Base-by-base conservation (phyloP, 805 yeast genomes). In the Zygoascus ofunaensis region DNA sequence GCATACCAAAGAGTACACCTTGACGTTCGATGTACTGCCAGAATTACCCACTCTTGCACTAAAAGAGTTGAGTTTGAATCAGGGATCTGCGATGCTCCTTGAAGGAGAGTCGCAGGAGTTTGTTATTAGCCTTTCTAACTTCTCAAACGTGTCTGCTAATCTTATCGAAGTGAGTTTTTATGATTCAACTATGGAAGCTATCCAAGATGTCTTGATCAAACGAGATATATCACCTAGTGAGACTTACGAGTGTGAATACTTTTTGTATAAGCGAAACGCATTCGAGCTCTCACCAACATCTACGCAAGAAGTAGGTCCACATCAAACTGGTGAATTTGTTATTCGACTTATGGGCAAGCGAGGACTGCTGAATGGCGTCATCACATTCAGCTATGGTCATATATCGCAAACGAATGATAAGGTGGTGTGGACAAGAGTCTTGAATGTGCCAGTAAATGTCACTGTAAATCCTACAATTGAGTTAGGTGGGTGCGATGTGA, bases 391-490 rank as follows among this genome's bases (percentile, higher is more conserved):
- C 49, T 86, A 86, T 58, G 77, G 79, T 51, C 55, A 73, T 59
- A 34, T 19, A 4, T 46, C 42, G 5, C 35, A 32, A 19, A 24
- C 24, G 5, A 63, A 20, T 4, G 54, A 46, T 1, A 58, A 55
- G 1, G 52, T 55, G 8, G 60, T 66, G 0, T 70, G 73, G 50
- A 68, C 74, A 15, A 72, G 90, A 53, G 72, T 73, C 18, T 62
- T 87, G 12, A 74, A 73, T 12, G 72, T 87, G 2, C 90, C 95
- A 0, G 69, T 85, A 23, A 71, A 77, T 37, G 70, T 83, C 3
- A 76, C 90, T 0, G 85, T 86, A 1, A 72, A 79, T 49, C 77
- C 89, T 2, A 76, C 87, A 39, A 71, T 84, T 34, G 94, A 84
- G 51, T 60, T 86, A 3, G 80, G 82, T 1, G 80, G 85, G 2